These are phyloP conservation scores for Saturnispora galanensis DNA, from an alignment of 805 yeast genomes.

Conservation along the genomic window DNA sequence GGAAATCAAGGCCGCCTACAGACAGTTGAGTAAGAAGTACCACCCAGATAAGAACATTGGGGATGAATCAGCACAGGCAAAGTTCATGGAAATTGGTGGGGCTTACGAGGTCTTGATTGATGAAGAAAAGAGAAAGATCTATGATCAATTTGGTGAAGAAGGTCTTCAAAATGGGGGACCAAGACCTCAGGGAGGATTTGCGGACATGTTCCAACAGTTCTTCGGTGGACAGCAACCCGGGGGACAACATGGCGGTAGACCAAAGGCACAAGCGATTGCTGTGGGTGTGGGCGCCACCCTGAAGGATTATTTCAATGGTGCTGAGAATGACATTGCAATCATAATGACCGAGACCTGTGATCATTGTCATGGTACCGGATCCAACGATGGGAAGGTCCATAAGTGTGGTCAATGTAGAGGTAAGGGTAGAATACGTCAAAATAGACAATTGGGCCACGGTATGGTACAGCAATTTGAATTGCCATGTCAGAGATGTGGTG, in stretches of 20 bases:
- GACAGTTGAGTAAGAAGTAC: constrained; percentile 69
- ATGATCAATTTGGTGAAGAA: constrained; percentile 71
- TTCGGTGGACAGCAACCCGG: constrained; percentile 26
- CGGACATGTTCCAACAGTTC: constrained; percentile 55
- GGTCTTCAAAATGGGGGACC: constrained; percentile 42
- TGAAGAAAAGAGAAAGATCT: constrained; percentile 54
- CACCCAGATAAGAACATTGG: constrained; percentile 94
- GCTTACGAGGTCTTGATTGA: constrained; percentile 84
- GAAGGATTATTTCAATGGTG: constrained; percentile 65
- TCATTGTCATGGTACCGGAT: constrained; percentile 76
- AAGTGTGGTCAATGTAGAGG: constrained; percentile 68
- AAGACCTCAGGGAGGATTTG: constrained; percentile 12
- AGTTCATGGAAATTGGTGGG: constrained; percentile 83
- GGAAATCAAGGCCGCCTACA: constrained; percentile 78
- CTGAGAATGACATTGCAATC: constrained; percentile 46
- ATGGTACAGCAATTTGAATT: constrained; percentile 81
- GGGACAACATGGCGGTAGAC: constrained; percentile 28
- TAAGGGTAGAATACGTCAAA: constrained; percentile 52
- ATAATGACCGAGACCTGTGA: constrained; percentile 69
- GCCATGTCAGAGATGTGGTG: constrained; percentile 71
- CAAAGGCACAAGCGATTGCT: constrained; percentile 53
- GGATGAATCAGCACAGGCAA: constrained; percentile 72
- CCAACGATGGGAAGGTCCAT: constrained; percentile 64
- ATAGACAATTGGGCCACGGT: constrained; percentile 77
- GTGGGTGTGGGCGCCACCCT: constrained; percentile 49